A percentile compares a stretch with the other conserved stretches of the same genome.
phyloP scores from a whole-genome alignment of 2,329 filamentous ascomycete species.

The Sarocladium strictum region DNA sequence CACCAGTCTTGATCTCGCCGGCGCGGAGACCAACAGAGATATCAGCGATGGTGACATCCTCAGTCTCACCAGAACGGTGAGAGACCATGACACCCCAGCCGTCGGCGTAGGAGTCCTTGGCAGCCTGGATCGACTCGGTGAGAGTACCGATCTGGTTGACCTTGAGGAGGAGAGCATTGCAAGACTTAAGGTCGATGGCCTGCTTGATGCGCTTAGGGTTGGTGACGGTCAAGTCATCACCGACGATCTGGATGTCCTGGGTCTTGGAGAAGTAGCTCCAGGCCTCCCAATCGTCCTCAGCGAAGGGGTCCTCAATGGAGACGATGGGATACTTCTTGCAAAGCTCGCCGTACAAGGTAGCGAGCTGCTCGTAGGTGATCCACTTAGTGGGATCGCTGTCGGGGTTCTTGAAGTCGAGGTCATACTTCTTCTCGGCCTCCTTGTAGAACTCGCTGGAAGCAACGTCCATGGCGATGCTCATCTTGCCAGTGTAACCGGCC shows the following conservation, averaged over 20 bases:
- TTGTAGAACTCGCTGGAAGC: constrained; percentile 99
- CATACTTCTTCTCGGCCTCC: constrained; percentile 95
- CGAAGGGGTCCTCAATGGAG: constrained; percentile 98
- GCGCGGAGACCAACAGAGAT: constrained; percentile 94
- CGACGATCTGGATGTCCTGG: constrained; percentile 96
- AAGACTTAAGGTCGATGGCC: constrained; percentile 97
- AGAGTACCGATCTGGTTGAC: constrained; percentile 99
- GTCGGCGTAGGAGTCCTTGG: constrained; percentile 95
- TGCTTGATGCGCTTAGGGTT: constrained; percentile 99
- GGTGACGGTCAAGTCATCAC: constrained; percentile 97
- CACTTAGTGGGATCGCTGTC: constrained; percentile 94
- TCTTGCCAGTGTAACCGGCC: constrained; percentile 90
- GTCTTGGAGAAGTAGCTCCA: constrained; percentile 99
- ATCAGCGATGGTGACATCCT: constrained; percentile 98
- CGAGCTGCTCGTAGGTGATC: constrained; percentile 97
- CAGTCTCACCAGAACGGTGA: constrained; percentile 97
- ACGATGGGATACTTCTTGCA: constrained; percentile 96
- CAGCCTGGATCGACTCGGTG: constrained; percentile 97
- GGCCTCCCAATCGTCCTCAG: constrained; percentile 99
- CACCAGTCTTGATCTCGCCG: constrained; percentile 99
- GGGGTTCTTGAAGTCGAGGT: constrained; percentile 99
- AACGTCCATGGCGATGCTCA: constrained; percentile 99
- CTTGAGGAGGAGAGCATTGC: constrained; percentile 97
- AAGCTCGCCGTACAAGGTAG: constrained; percentile 81
- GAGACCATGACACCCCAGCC: constrained; percentile 99